Percentiles rank a stretch among this genome's conserved stretches.
These are phyloP conservation scores for Diaporthe nobilis DNA, from an alignment of 2,329 filamentous ascomycete species.

Conservation along the genomic window DNA sequence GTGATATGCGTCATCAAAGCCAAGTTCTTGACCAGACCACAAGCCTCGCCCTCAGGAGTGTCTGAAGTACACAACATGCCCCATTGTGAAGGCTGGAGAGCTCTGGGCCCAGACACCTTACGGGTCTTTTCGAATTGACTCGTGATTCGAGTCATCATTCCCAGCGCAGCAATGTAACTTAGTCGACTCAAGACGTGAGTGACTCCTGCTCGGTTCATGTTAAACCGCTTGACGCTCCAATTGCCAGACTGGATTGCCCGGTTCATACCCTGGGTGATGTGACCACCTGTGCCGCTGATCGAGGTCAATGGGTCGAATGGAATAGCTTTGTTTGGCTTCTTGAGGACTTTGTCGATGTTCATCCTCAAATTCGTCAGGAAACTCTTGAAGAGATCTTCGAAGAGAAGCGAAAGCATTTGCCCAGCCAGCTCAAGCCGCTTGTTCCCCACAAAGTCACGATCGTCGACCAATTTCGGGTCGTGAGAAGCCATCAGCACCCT, in stretches of 20 bases:
- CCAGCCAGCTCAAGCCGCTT: slow-evolving; percentile 96
- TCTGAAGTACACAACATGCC: slow-evolving; percentile 98
- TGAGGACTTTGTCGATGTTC: slow-evolving; percentile 94
- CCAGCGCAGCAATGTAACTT: slow-evolving; percentile 95
- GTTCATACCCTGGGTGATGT: slow-evolving; percentile 94
- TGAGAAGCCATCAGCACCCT: slow-evolving; percentile 94
- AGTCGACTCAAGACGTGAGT: slow-evolving; percentile 96
- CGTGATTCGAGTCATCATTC: slow-evolving; percentile 99
- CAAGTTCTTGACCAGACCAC: slow-evolving; percentile 97
- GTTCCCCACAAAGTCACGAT: slow-evolving; percentile 98
- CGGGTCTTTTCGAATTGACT: slow-evolving; percentile 99
- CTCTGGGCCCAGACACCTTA: slow-evolving; percentile 95
- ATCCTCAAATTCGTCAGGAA: slow-evolving; percentile 91
- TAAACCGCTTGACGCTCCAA: slow-evolving; percentile 97
- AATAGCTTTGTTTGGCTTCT: slow-evolving; percentile 91
- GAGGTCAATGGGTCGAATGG: slow-evolving; percentile 90
- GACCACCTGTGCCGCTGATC: slow-evolving; percentile 86
- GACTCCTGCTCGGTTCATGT: slow-evolving; percentile 97
- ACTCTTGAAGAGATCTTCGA: slow-evolving; percentile 98
- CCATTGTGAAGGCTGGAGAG: slow-evolving; percentile 96
- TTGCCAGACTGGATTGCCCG: slow-evolving; percentile 97
- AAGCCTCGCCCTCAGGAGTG: slow-evolving; percentile 98
- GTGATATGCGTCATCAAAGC: slow-evolving; percentile 99
- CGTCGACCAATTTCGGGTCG: slow-evolving; percentile 90
- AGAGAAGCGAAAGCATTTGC: slow-evolving; percentile 91